Evolutionary conservation across 2,329 filamentous ascomycete species (phyloP).

Genomic region (Fusarium tanahbumbuense): DNA sequence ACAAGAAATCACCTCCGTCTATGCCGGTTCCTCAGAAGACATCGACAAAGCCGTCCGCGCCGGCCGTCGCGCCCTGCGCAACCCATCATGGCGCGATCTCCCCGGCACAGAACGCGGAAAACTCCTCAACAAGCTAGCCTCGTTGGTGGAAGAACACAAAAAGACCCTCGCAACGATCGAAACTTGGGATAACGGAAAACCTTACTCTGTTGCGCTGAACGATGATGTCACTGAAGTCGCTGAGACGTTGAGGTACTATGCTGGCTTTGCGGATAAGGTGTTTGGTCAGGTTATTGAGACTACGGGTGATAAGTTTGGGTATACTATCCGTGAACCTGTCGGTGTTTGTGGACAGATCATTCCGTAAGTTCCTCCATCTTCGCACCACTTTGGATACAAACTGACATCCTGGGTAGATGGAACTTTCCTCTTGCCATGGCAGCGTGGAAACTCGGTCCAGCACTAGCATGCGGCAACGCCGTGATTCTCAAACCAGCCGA

Average conservation of each 20-base stretch:
- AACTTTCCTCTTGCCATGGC: constrained; percentile 68
- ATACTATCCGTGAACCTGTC: constrained; percentile 80
- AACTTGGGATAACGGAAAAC: constrained; percentile 83
- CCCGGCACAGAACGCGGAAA: constrained; percentile 73
- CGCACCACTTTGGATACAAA: fast-evolving
- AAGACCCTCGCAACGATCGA: constrained; percentile 65
- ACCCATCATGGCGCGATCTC: constrained; percentile 76
- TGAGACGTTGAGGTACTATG: constrained; percentile 75
- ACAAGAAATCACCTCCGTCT: constrained; percentile 49
- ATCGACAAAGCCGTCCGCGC: constrained; percentile 50
- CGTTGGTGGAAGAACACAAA: constrained; percentile 74
- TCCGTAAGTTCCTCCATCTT: constrained; percentile 52
- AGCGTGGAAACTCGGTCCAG: constrained; percentile 80
- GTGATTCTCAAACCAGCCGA: constrained; percentile 75
- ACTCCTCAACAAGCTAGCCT: constrained; percentile 76
- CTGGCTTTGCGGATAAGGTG: constrained; percentile 82
- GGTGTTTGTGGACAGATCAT: constrained; percentile 82
- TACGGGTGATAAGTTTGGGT: constrained; percentile 75
- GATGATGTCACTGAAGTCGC: constrained; percentile 69
- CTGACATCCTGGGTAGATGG: constrained; percentile 56
- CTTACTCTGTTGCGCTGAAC: constrained; percentile 72
- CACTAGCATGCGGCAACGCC: constrained; percentile 72
- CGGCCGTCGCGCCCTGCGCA: constrained; percentile 75
- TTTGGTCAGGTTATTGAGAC: constrained; percentile 81
- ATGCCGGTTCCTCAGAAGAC: constrained; percentile 48